A percentile compares a stretch with the other conserved stretches of the same genome.
Conservation (phyloP, 768 basidiomycete genomes). For the Sarcodon sp. region DNA sequence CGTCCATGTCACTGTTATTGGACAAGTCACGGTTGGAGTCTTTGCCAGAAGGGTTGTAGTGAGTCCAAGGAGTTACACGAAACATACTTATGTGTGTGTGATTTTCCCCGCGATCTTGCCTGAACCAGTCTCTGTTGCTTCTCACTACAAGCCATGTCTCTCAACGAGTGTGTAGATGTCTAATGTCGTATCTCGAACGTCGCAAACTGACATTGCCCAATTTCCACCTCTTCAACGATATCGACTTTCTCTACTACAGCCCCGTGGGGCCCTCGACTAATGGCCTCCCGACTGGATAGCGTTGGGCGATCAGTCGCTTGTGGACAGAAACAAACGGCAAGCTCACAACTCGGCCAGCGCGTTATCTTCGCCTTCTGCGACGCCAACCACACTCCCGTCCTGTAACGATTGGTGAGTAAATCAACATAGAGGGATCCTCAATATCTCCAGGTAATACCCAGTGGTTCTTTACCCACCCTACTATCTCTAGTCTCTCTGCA, state of each 20-base stretch:
- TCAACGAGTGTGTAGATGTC: not conserved
- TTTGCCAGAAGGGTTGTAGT: conserved; percentile 28
- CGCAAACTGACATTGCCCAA: conserved; percentile 6
- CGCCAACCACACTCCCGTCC: conserved; percentile 10
- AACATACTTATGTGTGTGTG: conserved; percentile 21
- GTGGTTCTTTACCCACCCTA: conserved; percentile 12
- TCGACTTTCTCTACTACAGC: conserved; percentile 8
- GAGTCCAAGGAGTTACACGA: conserved; percentile 52
- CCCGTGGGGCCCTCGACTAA: conserved; percentile 6
- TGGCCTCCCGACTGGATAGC: conserved; percentile 6
- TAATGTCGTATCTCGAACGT: conserved; percentile 3
- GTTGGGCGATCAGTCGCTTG: not conserved
- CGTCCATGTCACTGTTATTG: conserved; percentile 18
- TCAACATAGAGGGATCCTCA: too few species aligned
- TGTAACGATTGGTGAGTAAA: not conserved
- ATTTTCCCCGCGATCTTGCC: not conserved
- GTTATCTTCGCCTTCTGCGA: conserved; percentile 7
- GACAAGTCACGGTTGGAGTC: conserved; percentile 1
- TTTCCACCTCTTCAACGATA: conserved; percentile 6
- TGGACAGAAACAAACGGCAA: not conserved
- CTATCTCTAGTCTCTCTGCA: conserved; percentile 8
- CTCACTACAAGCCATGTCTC: not conserved
- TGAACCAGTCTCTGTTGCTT: not conserved
- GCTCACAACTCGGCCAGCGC: conserved; percentile 10
- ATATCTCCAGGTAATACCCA: conserved; percentile 2